phyloP scores from a whole-genome alignment of 495 filamentous ascomycete genomes.

The Mytilinidion resinicola region DNA sequence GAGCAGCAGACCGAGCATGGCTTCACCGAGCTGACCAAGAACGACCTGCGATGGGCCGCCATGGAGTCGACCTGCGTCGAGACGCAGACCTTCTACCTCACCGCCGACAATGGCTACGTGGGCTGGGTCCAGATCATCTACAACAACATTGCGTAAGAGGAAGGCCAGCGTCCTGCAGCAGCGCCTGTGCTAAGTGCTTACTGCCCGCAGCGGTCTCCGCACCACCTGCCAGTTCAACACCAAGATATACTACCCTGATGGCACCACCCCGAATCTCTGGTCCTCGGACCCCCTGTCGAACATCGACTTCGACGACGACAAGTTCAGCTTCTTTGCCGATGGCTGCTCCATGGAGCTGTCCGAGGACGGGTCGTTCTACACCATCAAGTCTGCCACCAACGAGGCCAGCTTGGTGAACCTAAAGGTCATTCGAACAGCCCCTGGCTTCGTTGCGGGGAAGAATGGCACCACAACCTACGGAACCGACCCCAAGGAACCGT shows the following conservation, averaged over 20 bases:
- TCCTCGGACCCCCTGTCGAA: slow-evolving; percentile 68
- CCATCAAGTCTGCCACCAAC: slow-evolving; percentile 79
- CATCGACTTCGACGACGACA: slow-evolving; percentile 76
- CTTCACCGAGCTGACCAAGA: slow-evolving; percentile 70
- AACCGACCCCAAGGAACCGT: slow-evolving; percentile 74
- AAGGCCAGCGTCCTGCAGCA: neutral
- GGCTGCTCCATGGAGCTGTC: slow-evolving; percentile 75
- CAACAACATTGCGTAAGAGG: slow-evolving; percentile 87
- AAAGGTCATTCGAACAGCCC: slow-evolving; percentile 65
- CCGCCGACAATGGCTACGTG: slow-evolving; percentile 67
- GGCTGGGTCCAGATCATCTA: slow-evolving; percentile 89
- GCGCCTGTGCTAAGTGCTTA: slow-evolving; percentile 12
- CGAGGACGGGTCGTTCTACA: slow-evolving; percentile 72
- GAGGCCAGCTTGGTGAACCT: slow-evolving; percentile 72
- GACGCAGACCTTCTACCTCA: slow-evolving; percentile 93
- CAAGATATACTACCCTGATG: slow-evolving; percentile 74
- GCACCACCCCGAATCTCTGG: slow-evolving; percentile 65
- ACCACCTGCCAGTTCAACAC: slow-evolving; percentile 86
- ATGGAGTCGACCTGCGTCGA: slow-evolving; percentile 85
- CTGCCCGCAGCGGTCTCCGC: slow-evolving; percentile 63
- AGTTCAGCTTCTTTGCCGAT: slow-evolving; percentile 74
- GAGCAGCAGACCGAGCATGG: slow-evolving; percentile 70
- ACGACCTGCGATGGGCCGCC: slow-evolving; percentile 74
- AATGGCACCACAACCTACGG: slow-evolving; percentile 81
- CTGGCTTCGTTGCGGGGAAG: slow-evolving; percentile 81